These are phyloP conservation scores for Bassia scoparia DNA, from an alignment of 148 eudicot genomes.

Conservation along the genomic window DNA sequence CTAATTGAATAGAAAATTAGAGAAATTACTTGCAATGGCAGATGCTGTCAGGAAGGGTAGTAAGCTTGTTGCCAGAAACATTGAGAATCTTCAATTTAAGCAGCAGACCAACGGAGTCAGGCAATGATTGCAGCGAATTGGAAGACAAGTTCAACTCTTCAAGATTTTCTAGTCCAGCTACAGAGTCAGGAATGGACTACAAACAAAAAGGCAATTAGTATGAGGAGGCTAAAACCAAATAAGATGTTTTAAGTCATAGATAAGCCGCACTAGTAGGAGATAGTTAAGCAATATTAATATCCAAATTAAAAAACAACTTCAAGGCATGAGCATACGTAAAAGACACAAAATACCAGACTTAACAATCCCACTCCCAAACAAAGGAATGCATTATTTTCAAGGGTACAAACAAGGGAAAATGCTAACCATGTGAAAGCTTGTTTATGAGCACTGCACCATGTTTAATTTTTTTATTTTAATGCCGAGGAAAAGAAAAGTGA, in stretches of 20 bases:
- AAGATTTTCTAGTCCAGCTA: slow-evolving; percentile 73
- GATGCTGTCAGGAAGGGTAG: slow-evolving; percentile 79
- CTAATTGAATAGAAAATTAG: background rate
- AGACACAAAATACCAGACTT: background rate
- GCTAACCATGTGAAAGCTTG: background rate
- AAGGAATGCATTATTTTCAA: background rate
- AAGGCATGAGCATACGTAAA: background rate
- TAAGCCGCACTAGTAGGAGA: background rate
- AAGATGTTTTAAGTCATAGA: background rate
- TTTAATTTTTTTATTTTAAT: too few relatives aligned
- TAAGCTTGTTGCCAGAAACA: slow-evolving; percentile 86
- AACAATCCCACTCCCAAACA: background rate
- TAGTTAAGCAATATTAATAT: background rate
- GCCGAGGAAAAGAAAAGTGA: background rate
- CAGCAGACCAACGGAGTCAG: slow-evolving; percentile 81
- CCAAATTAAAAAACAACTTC: background rate
- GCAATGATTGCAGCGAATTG: slow-evolving; percentile 71
- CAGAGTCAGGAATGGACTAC: slow-evolving; percentile 84
- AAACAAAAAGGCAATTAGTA: slow-evolving; percentile 13
- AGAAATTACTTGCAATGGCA: slow-evolving; percentile 71
- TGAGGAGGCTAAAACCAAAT: background rate
- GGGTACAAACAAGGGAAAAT: background rate
- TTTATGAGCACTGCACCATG: too few relatives aligned
- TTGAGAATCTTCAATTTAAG: slow-evolving; percentile 62
- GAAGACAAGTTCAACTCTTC: slow-evolving; percentile 80